These are phyloP conservation scores for Chloroidium sp. DNA, from an alignment of 163 green algal genomes.

Conservation along the genomic window DNA sequence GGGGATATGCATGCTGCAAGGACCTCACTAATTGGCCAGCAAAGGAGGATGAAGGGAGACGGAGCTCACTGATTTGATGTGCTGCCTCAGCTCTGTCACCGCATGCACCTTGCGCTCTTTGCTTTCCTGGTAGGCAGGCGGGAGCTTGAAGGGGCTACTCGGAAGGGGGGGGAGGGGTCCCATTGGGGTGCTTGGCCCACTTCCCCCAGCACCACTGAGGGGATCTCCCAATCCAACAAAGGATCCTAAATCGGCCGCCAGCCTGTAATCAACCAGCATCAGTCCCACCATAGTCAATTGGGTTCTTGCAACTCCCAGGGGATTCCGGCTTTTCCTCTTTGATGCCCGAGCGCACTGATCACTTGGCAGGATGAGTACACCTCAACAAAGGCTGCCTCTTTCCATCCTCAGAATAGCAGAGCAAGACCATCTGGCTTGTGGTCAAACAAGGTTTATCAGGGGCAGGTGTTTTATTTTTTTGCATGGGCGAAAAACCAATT, in stretches of 20 bases:
- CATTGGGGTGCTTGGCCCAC: too few species aligned
- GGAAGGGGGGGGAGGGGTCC: too few species aligned
- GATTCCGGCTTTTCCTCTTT: too few species aligned
- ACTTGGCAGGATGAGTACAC: too few species aligned
- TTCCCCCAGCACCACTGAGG: neutral
- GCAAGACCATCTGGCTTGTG: neutral
- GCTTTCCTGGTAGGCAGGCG: slow-evolving; percentile 42
- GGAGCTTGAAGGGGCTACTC: slow-evolving; percentile 58
- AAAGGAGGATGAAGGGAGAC: too few species aligned
- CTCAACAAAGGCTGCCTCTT: too few species aligned
- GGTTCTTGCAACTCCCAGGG: too few species aligned
- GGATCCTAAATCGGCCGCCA: slow-evolving; percentile 16
- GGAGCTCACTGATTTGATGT: slow-evolving; percentile 49
- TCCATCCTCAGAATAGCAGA: neutral
- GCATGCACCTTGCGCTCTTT: slow-evolving; percentile 41
- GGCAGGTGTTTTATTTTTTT: neutral
- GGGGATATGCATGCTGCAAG: neutral
- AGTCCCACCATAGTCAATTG: too few species aligned
- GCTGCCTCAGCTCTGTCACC: slow-evolving; percentile 56
- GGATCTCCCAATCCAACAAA: slow-evolving; percentile 19
- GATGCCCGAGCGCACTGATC: too few species aligned
- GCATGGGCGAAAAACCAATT: neutral
- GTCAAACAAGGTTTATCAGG: neutral
- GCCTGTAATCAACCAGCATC: slow-evolving; percentile 12
- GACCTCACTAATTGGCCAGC: neutral